Evolutionary conservation across 768 basidiomycete species (phyloP).

Genomic region (Rhizopogon vesiculosus): DNA sequence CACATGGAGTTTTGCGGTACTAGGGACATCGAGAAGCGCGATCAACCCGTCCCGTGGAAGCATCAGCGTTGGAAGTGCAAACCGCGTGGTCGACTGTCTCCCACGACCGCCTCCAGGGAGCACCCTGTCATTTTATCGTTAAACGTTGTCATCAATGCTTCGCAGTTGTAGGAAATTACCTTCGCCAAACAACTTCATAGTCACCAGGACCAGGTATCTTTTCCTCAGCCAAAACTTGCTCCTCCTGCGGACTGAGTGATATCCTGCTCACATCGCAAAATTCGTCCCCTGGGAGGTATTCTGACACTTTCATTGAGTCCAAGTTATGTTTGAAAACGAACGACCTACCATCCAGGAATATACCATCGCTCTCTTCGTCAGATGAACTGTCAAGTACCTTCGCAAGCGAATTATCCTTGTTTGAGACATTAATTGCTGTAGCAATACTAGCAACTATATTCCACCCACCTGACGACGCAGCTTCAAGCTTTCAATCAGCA

Average conservation of each 20-base stretch:
- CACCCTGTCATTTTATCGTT: slow-evolving; percentile 32
- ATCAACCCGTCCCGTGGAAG: slow-evolving; percentile 61
- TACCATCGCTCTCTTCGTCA: slow-evolving; percentile 37
- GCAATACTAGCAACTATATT: background rate
- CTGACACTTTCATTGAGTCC: slow-evolving; percentile 26
- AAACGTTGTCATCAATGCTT: background rate
- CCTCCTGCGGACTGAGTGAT: slow-evolving; percentile 38
- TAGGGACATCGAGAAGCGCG: slow-evolving; percentile 60
- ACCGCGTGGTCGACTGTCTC: slow-evolving; percentile 40
- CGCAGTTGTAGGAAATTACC: slow-evolving; percentile 31
- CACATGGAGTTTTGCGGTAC: slow-evolving; percentile 58
- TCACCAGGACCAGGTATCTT: slow-evolving; percentile 47
- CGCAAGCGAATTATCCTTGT: slow-evolving; percentile 40
- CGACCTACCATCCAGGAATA: slow-evolving; percentile 43
- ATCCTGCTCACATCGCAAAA: slow-evolving; percentile 55
- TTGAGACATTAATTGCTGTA: background rate
- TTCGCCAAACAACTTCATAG: slow-evolving; percentile 63
- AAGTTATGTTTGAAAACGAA: background rate
- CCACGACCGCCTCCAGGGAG: slow-evolving; percentile 40
- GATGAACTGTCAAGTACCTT: slow-evolving; percentile 50
- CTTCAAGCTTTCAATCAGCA: slow-evolving; percentile 47
- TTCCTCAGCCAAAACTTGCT: slow-evolving; percentile 26
- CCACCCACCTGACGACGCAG: slow-evolving; percentile 44
- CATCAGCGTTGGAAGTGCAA: slow-evolving; percentile 57
- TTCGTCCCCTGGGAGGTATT: slow-evolving; percentile 62